Evolutionary conservation across 2,329 filamentous ascomycete genomes (phyloP), one percentile per base, ranked within the genome.

Genomic region (Colletotrichum cereale): DNA sequence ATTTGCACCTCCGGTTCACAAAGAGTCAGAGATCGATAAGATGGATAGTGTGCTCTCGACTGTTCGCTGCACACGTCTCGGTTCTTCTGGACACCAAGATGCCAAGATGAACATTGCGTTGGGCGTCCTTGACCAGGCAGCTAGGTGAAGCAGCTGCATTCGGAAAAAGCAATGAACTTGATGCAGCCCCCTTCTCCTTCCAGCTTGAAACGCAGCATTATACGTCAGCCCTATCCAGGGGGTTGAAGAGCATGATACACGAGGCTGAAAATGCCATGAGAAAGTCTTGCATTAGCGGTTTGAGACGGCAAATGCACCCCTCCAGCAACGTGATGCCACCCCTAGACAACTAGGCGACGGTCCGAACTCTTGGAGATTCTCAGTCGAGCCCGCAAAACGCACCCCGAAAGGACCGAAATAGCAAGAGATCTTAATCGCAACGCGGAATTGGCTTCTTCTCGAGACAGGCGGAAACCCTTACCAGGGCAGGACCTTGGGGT

Each of bases 311-410:
- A 50, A 42, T 56, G 63, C 40, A 50, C 31, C 62, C 38, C 10
- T 38, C 21, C 47, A 62, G 56, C 63, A 24, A 52, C 5, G 62
- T 50, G 34, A 62, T 44, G 48, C 44, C 63, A 62, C 63, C 48
- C 62, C 38, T 36, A 62, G 55, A 38, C 47, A 48, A 24, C 38
- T 31, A 31, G 48, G 21, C 48, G 44, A 34, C 77, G 75, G 64
- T 77, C 76, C 40, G 74, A 73, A 52, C 75, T 75, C 71, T 72
- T 21, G 73, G 72, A 0, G 74, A 34, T n/a, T 18, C 10, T 7
- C 21, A 26, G 36, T 11, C 11, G 8, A 61, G n/a, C 2, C 29
- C 44, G 29, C 44, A 50, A 11, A n/a, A 21, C 6, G 8, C 16
- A 21, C 24, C 18, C 3, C 3, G 1, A 61, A 40, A n/a, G 14